Base-by-base conservation (phyloP, 2,329 filamentous ascomycete species). In the Colletotrichum zoysiae region DNA sequence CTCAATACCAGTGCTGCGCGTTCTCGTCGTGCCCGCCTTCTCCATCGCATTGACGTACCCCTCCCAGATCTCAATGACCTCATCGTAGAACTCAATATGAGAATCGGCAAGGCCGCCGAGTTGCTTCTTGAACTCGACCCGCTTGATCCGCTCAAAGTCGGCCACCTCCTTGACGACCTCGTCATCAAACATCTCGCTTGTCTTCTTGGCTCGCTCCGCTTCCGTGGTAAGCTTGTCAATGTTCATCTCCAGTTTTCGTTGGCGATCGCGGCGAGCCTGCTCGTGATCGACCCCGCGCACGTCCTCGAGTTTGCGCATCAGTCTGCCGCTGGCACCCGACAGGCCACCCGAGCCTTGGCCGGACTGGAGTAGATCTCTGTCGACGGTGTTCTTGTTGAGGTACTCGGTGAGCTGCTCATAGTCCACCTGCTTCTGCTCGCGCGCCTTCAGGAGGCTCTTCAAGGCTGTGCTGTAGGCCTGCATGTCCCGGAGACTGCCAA, bases 391-490 rank as follows among this genome's bases (percentile, higher is more conserved):
- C 81, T 97, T 97, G 83, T 93, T 93, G 65, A 98, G 92, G 81
- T 98, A 98, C 80, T 98, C 95, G 38, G 95, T 97, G 44, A 99
- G 87, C 75, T 94, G 95, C 83, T 99, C 96, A 78, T 95, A 97
- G 84, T 99, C 96, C 70, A 99, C 92, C 81, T 99, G 96, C 81
- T 99, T 99, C 84, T 97, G 95, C 84, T 99, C 96, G 46, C 96
- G 92, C 1, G 94, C 94, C 81, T 97, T 97, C 74, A 99, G 90
- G 6, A 99, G 90, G 33, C 90, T 88, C 82, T 97, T 97, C 58
- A 98, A 86, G 0, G 95, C 92, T n/a, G 89, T 84, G 75, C 95
- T 95, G 82, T 98, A 99, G 35, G 95, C 92, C 77, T 97, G 93
- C 95, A 98, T 97, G 83, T 99, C 96, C 62, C 95, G 91, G 65